A percentile compares a stretch with the other conserved stretches of the same genome.
Conservation (phyloP, 345 rosid genomes). For the Boechera divaricarpa region DNA sequence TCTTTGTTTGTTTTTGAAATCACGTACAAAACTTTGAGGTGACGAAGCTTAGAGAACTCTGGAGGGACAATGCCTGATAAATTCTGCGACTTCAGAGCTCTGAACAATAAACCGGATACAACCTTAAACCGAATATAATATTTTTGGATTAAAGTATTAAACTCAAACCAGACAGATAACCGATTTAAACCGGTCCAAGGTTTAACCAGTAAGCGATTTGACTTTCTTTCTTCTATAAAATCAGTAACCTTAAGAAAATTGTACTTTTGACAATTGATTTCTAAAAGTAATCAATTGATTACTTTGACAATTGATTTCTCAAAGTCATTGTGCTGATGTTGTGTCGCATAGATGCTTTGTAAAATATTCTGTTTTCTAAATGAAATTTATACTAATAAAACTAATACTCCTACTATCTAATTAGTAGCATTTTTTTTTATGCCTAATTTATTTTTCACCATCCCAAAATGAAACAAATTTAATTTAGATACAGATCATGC, state of each 20-base stretch:
- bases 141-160: not conserved
- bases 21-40: conserved; percentile 74
- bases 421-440: too few species aligned
- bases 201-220: too few species aligned
- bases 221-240: too few species aligned
- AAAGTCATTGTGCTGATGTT: not conserved
- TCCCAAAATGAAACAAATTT: not conserved
- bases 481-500: too few species aligned
- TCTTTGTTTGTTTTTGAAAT: conserved; percentile 11
- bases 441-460: not conserved
- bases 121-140: conserved; percentile 2
- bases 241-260: too few species aligned
- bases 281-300: too few species aligned
- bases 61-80: conserved; percentile 70
- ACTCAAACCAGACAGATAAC: not conserved
- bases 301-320: too few species aligned
- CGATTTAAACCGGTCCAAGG: not conserved
- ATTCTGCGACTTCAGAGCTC: conserved; percentile 69
- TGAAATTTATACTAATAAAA: too few species aligned
- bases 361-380: not conserved
- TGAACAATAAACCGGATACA: conserved; percentile 13
- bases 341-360: not conserved
- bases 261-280: too few species aligned
- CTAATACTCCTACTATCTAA: too few species aligned
- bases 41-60: conserved; percentile 71